phyloP scores from a whole-genome alignment of 306 rosid species.

The Cicer bijugum region DNA sequence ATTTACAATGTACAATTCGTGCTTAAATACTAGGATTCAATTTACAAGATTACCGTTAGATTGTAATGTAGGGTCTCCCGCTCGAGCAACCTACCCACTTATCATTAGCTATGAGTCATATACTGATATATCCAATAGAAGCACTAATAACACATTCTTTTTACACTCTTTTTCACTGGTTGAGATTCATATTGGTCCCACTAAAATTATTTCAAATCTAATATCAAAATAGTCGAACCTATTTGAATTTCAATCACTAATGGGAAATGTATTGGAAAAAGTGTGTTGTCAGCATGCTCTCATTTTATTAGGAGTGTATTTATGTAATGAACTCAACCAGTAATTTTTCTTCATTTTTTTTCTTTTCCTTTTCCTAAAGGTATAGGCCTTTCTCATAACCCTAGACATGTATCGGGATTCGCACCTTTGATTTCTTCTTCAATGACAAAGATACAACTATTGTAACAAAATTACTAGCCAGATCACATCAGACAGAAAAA shows the following conservation, averaged over 20 bases:
- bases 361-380: neutral
- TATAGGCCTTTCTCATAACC: constrained; percentile 1
- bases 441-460: neutral
- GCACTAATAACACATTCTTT: neutral
- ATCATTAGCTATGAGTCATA: too few species aligned
- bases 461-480: neutral
- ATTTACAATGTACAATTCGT: too few species aligned
- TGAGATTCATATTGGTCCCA: neutral
- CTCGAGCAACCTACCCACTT: too few species aligned
- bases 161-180: neutral
- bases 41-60: too few species aligned
- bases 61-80: too few species aligned
- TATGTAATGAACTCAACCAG: constrained; percentile 3
- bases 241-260: neutral
- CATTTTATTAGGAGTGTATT: constrained; percentile 12
- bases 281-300: neutral
- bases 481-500: constrained; percentile 8
- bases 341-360: neutral
- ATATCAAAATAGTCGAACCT: neutral
- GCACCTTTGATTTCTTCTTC: neutral
- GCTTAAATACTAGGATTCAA: too few species aligned
- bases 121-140: neutral
- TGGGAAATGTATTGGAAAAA: neutral
- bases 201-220: neutral
- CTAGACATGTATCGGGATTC: constrained; percentile 14